These are phyloP conservation scores for Nakaseomyces delphensis DNA, from an alignment of 1,139 yeast genomes.

Conservation along the genomic window DNA sequence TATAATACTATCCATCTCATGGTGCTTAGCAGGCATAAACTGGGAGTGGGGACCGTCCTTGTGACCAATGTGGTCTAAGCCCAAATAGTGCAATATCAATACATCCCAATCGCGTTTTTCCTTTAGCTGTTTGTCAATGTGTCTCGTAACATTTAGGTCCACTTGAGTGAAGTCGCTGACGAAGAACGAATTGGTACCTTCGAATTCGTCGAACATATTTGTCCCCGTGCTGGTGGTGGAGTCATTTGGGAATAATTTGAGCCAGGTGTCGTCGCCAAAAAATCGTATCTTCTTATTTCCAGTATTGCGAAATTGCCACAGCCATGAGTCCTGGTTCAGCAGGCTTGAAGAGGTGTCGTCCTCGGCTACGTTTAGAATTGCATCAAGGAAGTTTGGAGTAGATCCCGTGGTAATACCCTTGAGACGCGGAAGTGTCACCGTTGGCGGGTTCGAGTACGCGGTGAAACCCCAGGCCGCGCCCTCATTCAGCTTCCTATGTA, in stretches of 20 bases:
- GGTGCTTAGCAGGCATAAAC: constrained; percentile 73
- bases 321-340: constrained; percentile 78
- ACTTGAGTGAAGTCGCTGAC: constrained; percentile 93
- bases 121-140: constrained; percentile 36
- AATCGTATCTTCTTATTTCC: constrained; percentile 52
- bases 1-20: constrained; percentile 73
- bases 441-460: constrained; percentile 81
- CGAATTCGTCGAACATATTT: constrained; percentile 49
- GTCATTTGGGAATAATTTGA: constrained; percentile 60
- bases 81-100: constrained; percentile 79
- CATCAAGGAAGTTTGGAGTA: constrained; percentile 72
- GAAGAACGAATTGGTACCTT: constrained; percentile 89
- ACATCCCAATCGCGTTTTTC: constrained; percentile 64
- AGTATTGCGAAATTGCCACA: constrained; percentile 47
- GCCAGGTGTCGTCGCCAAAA: constrained; percentile 98
- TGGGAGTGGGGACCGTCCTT: constrained; percentile 83
- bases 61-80: constrained; percentile 95
- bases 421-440: constrained; percentile 70
- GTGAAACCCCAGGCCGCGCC: constrained; percentile 82
- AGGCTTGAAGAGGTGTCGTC: constrained; percentile 74
- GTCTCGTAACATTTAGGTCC: constrained; percentile 87
- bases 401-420: constrained; percentile 80
- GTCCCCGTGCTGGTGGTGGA: background rate
- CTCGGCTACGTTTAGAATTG: constrained; percentile 88
- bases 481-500: constrained; percentile 54